Conservation (phyloP, 441 rosid genomes). For the Pelargonium fulgidum region DNA sequence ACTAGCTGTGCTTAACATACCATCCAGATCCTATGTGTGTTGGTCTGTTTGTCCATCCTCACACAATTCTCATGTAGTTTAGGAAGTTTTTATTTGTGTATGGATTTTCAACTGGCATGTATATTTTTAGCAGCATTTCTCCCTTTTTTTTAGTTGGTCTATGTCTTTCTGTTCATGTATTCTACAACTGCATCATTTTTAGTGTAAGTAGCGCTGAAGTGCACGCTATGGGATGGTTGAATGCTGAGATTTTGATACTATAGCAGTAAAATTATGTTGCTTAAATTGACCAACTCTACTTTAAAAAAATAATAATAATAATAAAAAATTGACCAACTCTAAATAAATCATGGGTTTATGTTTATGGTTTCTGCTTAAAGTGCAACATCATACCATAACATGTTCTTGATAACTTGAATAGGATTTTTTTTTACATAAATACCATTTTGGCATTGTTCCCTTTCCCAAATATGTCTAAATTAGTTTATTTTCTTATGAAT, state of each 20-base stretch:
- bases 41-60: background rate
- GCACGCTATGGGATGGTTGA: background rate
- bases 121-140: slow-evolving; percentile 5
- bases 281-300: too few species aligned
- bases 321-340: too few species aligned
- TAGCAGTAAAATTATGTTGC: background rate
- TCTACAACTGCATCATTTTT: background rate
- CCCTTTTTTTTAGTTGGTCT: background rate
- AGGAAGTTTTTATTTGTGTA: background rate
- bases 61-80: background rate
- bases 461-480: background rate
- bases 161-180: background rate
- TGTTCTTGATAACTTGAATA: too few species aligned
- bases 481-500: background rate
- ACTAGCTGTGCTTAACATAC: background rate
- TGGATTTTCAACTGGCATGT: background rate
- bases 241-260: background rate
- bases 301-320: too few species aligned
- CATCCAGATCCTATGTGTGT: background rate
- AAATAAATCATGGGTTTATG: too few species aligned
- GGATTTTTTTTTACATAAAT: background rate
- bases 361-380: background rate
- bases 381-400: background rate
- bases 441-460: background rate
- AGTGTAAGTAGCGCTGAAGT: background rate